Base-by-base conservation (phyloP, 2,329 filamentous ascomycete species). In the Tolypocladium endophyticum region DNA sequence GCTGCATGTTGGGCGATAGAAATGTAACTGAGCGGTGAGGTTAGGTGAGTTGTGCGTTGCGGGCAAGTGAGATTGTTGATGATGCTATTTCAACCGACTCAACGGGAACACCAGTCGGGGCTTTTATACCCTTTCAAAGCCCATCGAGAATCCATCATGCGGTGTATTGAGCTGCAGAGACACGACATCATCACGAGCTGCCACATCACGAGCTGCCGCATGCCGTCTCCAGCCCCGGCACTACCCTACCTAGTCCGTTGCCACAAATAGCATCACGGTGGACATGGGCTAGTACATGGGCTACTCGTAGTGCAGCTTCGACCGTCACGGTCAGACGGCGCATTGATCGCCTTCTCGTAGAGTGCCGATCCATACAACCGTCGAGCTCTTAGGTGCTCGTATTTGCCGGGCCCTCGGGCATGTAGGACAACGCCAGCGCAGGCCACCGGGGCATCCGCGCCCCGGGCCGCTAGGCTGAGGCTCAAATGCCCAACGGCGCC, bases 1-100 rank as follows among this genome's bases (percentile, higher is more conserved):
- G 66, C 68, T 78, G 75, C 78, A 80, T 79, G 58, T 68, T 79
- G 67, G 64, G 56, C 65, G 20, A 33, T n/a, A 5, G 20, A 12
- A 12, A 9, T n/a, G 3, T 14, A 25, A 53, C 9, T 20, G 8
- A 6, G 28, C 20, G 28, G 30, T 9, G 28, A 53, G 23, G 28
- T 20, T 18, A 35, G 20, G 33, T 20, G 28, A 33, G 28, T 30
- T 30, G 43, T 52, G 28, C 7, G 16, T 33, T 52, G 45, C 25
- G 25, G 47, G 33, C 8, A 18, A 20, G 25, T 30, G 47, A 30
- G 16, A 25, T 20, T 18, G 47, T 11, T 33, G 16, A 9, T 52
- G 28, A n/a, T n/a, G 30, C 30, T 35, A 18, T 11, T 30, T 35
- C 50, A 33, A 23, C 50, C 20, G 30, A 20, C 16, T 12, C 5